Conservation (phyloP, 2,329 filamentous ascomycete species). For the Mariannaea sp. region DNA sequence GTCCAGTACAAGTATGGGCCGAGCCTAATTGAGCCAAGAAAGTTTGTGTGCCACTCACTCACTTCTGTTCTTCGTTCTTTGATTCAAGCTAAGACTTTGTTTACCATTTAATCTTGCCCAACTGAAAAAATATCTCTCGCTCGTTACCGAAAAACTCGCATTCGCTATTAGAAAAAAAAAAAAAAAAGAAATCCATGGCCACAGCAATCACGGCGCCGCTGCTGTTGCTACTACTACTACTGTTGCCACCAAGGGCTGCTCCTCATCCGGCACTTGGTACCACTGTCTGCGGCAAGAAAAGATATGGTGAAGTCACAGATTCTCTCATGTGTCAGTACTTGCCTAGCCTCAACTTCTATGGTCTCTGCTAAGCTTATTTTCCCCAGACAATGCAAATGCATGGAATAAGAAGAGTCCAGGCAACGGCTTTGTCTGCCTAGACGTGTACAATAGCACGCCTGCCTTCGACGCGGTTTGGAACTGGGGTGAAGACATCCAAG, state of each 20-base stretch:
- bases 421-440: constrained; percentile 32
- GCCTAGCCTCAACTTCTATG: background rate
- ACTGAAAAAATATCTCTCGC: too few species aligned
- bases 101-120: too few species aligned
- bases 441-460: constrained; percentile 33
- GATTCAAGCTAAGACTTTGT: too few species aligned
- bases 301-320: constrained; percentile 4
- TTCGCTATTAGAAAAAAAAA: too few species aligned
- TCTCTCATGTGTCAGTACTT: constrained; percentile 12
- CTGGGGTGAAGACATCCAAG: constrained; percentile 31
- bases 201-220: constrained; percentile 5
- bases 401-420: constrained; percentile 35
- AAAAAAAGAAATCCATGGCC: too few species aligned
- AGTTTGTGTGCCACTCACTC: too few species aligned
- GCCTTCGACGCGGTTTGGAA: constrained; percentile 32
- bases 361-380: constrained; percentile 1
- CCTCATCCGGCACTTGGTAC: constrained; percentile 7
- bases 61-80: too few species aligned
- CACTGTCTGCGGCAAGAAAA: constrained; percentile 12
- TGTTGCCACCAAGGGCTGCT: background rate
- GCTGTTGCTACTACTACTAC: too few species aligned
- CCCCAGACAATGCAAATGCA: constrained; percentile 34
- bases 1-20: background rate
- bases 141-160: too few species aligned
- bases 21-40: too few species aligned